Conservation (phyloP, 148 eudicot species). For the Arctostaphylos glauca region DNA sequence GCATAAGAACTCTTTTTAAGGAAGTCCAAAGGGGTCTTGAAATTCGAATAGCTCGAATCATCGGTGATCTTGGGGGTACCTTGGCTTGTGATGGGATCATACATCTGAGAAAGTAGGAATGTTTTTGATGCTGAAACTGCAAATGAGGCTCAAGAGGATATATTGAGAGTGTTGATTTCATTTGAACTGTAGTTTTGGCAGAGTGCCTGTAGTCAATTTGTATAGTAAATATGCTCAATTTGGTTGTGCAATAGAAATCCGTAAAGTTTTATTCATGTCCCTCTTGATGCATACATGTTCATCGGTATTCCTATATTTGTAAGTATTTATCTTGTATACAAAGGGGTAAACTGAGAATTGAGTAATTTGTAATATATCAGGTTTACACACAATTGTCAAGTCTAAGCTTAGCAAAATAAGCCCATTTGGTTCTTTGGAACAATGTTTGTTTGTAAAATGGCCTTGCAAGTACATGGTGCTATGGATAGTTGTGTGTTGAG, state of each 20-base stretch:
- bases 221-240: constrained; percentile 15
- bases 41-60: constrained; percentile 68
- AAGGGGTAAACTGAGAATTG: not conserved
- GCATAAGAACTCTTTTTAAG: constrained; percentile 55
- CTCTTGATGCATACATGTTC: not conserved
- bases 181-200: not conserved
- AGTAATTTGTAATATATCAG: not conserved
- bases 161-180: constrained; percentile 5
- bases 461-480: not conserved
- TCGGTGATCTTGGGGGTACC: constrained; percentile 89
- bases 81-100: constrained; percentile 81
- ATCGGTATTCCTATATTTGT: not conserved
- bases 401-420: not conserved
- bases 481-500: no score
- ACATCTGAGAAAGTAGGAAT: constrained; percentile 42
- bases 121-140: not conserved
- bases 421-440: not conserved
- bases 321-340: not conserved
- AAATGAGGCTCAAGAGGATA: not conserved
- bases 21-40: constrained; percentile 91
- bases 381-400: not conserved
- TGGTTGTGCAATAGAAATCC: constrained; percentile 11
- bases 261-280: not conserved
- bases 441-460: not conserved
- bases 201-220: constrained; percentile 10